phyloP scores from a whole-genome alignment of 1,284 basidiomycete genomes.

The Fistulinella cinereoalba region DNA sequence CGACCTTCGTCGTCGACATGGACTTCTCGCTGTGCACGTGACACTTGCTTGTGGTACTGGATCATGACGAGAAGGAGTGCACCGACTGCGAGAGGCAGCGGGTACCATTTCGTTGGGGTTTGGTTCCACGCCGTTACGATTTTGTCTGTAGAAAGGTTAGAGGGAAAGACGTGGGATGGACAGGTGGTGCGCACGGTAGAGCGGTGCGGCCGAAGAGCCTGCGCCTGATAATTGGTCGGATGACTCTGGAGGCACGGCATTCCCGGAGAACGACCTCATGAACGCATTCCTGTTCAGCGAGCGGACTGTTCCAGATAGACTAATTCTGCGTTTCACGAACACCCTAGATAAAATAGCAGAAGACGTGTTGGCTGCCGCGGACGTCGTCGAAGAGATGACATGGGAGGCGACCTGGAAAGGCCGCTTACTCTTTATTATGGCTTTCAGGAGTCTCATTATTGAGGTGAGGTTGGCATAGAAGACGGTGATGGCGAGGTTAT shows the following conservation, averaged over 20 bases:
- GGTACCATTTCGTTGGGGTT: conserved; percentile 95
- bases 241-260: conserved; percentile 28
- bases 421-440: conserved; percentile 42
- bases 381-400: conserved; percentile 44
- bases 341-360: conserved; percentile 48
- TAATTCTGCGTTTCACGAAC: conserved; percentile 45
- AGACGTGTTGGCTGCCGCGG: conserved; percentile 47
- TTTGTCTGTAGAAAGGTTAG: conserved; percentile 39
- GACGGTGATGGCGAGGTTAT: too few relatives aligned
- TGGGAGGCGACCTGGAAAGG: conserved; percentile 53
- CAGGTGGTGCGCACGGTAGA: conserved; percentile 47
- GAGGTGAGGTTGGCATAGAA: neutral
- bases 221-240: conserved; percentile 29
- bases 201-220: conserved; percentile 39
- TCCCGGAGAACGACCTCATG: conserved; percentile 31
- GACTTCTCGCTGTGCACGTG: conserved; percentile 52
- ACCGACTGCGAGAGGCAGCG: conserved; percentile 89
- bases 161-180: neutral
- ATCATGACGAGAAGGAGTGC: conserved; percentile 83
- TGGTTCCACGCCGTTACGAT: conserved; percentile 76
- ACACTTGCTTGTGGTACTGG: conserved; percentile 69
- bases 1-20: conserved; percentile 72
- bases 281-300: conserved; percentile 26
- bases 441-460: conserved; percentile 30
- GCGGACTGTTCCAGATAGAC: conserved; percentile 36